Evolutionary conservation across 2,329 filamentous ascomycete species (phyloP), one percentile per base, ranked within the genome.

Genomic region (Sordariomycetes sp.): DNA sequence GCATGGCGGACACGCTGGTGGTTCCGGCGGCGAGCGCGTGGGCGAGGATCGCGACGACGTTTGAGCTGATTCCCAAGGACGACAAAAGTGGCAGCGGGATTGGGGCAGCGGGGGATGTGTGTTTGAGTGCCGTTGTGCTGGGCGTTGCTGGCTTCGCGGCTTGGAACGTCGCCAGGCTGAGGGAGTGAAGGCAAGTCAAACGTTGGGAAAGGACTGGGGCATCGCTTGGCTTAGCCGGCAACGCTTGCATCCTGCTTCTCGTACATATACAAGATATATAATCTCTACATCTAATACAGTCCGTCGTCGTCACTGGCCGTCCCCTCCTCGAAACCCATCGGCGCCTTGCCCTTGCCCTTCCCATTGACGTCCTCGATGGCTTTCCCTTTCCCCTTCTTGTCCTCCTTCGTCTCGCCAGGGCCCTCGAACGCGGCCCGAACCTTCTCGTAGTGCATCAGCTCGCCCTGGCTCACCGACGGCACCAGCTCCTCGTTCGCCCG

Each of bases 381-480:
- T 40, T 47, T 53, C 34, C 42, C 55, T 28, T 57, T 59, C 2
- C 59, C 63, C 30, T 55, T 28, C 26, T 47, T 46, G 19, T 56
- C 61, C 55, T 57, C 68, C 49, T 63, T 58, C 17, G 63, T 61
- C 11, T 49, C 50, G 3, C 45, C 45, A 2, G 39, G 52, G 8
- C 81, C 81, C 51, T 98, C 92, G 50, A 98, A 98, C 14, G 77
- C 74, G 14, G 72, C 76, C 25, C 92, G 70, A 6, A 98, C 90
- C 1, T 73, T 66, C 51, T 94, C 85, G 48, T 96, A 98, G 53
- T 98, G 92, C 31, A 82, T 74, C 26, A 98, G 64, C 61, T 98
- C 92, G 41, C 94, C 90, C 9, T 82, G 79, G 50, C 86, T 94
- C 33, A 98, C 92, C 61, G 82, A 88, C 12, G 88, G 88, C n/a